Base-by-base conservation (phyloP, 1,139 yeast genomes). In the Geotrichum armillariae region DNA sequence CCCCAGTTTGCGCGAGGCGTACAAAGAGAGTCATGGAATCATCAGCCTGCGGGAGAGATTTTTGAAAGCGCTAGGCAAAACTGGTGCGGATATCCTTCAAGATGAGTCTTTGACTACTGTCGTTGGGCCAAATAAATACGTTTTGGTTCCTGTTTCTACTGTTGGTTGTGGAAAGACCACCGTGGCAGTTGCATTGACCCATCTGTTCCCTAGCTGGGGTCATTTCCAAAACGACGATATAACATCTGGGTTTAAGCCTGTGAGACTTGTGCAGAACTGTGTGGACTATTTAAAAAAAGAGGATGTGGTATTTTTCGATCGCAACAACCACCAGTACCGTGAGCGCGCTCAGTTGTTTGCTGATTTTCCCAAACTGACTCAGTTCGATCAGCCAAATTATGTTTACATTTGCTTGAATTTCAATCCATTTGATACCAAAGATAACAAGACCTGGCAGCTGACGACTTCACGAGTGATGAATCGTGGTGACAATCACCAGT, bases 91-190 rank as follows among this genome's bases (percentile, higher is more conserved):
- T 48, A 65, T 79, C 45, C 59, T 53, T 5, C 57, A 55, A 9
- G 47, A 48, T 25, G 59, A 57, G 29, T 25, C 11, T 25, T n/a
- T n/a, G n/a, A n/a, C n/a, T n/a, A 25, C 29, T 25, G 11, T 7
- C 11, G 9, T 11, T 25, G 29, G 29, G 11, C 36, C 27, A 31
- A 66, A 70, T 9, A 82, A 81, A 60, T 88, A 80, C 61, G 76
- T 87, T 0, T 61, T 94, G 1, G 77, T 90, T 1, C 94, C 98
- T 0, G 80, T 91, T 12, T 90, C 98, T 0, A 89, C 96, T 0
- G 79, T 93, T 46, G 99, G 98, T 0, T 89, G 97, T 66, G 99
- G 99, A 7, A 94, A 94, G 64, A 90, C 98, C 0, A 89, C 97
- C 0, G 78, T 88, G 0, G 80, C 89, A 3, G 66, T 78, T 42